phyloP scores from a whole-genome alignment of 805 yeast species.

The Cephaloascus fragrans region DNA sequence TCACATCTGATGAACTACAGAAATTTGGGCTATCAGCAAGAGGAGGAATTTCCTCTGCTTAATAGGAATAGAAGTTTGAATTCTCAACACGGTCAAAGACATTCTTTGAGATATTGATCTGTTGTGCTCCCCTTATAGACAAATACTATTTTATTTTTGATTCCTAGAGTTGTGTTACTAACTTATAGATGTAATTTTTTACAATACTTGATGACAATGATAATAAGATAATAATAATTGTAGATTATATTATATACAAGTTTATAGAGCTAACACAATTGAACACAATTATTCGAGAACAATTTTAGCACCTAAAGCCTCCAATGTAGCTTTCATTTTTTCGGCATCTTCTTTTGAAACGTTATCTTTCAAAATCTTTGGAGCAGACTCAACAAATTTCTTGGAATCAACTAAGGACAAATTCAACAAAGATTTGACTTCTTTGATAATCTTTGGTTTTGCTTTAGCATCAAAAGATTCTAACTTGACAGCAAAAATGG shows the following conservation, averaged over 20 bases:
- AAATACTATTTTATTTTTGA: too few relatives aligned
- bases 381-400: conserved; percentile 97
- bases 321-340: conserved; percentile 86
- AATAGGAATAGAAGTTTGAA: too few relatives aligned
- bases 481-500: conserved; percentile 84
- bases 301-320: conserved; percentile 92
- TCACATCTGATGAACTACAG: background rate
- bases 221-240: background rate
- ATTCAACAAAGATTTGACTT: conserved; percentile 85
- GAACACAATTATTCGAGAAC: conserved; percentile 54
- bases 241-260: background rate
- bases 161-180: too few relatives aligned
- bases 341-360: conserved; percentile 98
- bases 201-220: conserved; percentile 1
- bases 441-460: conserved; percentile 96
- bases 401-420: conserved; percentile 92
- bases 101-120: too few relatives aligned
- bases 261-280: background rate
- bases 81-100: too few relatives aligned
- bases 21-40: too few relatives aligned
- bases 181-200: too few relatives aligned
- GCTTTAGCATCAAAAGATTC: conserved; percentile 91
- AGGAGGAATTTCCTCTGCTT: too few relatives aligned
- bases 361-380: conserved; percentile 90
- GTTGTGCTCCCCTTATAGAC: too few relatives aligned